phyloP scores from a whole-genome alignment of 441 rosid species.

The Aleurites moluccanus region DNA sequence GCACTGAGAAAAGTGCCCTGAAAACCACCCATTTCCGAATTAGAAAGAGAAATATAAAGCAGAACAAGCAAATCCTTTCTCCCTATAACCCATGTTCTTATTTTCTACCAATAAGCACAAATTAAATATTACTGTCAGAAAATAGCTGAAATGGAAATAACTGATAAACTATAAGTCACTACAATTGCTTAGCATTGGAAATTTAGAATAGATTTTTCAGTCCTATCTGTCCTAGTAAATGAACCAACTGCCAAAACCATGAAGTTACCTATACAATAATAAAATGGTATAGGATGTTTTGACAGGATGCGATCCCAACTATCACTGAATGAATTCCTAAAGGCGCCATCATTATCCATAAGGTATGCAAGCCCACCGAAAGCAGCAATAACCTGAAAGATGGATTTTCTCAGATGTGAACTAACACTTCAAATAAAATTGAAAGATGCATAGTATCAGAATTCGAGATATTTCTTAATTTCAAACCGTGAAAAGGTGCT shows the following conservation, averaged over 20 bases:
- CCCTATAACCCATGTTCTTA: background rate
- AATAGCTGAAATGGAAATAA: background rate
- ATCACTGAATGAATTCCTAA: conserved; percentile 88
- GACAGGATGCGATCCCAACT: conserved; percentile 96
- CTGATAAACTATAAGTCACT: background rate
- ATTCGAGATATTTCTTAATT: conserved; percentile 9
- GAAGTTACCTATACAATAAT: conserved; percentile 80
- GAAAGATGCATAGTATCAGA: background rate
- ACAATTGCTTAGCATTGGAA: background rate
- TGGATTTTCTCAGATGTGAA: conserved; percentile 6
- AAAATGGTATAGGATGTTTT: conserved; percentile 93
- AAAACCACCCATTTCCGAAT: background rate
- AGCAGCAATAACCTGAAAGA: conserved; percentile 59
- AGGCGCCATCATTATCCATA: conserved; percentile 93
- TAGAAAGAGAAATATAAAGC: background rate
- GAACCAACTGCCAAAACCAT: background rate
- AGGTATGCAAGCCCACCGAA: conserved; percentile 84
- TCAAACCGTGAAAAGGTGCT: background rate
- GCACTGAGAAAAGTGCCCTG: background rate
- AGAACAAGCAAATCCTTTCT: background rate
- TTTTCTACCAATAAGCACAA: background rate
- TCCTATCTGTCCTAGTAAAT: background rate
- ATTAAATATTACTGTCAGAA: background rate
- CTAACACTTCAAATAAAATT: background rate
- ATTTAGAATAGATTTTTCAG: background rate